Evolutionary conservation across 2,329 filamentous ascomycete species (phyloP).

Genomic region (Parascedosporium putredinis): DNA sequence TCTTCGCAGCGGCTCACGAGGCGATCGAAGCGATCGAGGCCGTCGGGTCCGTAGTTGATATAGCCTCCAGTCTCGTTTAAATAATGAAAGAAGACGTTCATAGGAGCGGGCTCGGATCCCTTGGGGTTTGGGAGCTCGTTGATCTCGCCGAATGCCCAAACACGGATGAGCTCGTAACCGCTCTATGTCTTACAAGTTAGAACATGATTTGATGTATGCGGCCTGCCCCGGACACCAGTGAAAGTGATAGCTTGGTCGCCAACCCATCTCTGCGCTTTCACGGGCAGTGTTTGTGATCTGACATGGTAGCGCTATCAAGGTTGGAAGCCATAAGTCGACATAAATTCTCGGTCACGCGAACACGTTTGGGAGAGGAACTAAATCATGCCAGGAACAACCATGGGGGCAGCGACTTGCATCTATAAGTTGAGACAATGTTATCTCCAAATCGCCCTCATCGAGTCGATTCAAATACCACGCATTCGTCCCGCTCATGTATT

Average conservation of each 20-base stretch:
- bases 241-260: too few relatives aligned
- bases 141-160: conserved; percentile 43
- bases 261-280: too few relatives aligned
- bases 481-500: conserved; percentile 3
- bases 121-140: conserved; percentile 34
- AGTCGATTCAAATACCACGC: conserved; percentile 6
- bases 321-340: too few relatives aligned
- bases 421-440: neutral
- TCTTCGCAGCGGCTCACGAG: neutral
- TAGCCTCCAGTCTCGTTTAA: conserved; percentile 38
- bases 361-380: too few relatives aligned
- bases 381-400: too few relatives aligned
- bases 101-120: conserved; percentile 24
- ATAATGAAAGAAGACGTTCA: conserved; percentile 41
- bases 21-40: conserved; percentile 26
- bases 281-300: too few relatives aligned
- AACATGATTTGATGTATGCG: too few relatives aligned
- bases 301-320: too few relatives aligned
- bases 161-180: conserved; percentile 45
- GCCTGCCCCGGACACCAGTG: too few relatives aligned
- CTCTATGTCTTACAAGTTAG: conserved; percentile 22
- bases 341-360: too few relatives aligned
- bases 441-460: neutral
- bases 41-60: conserved; percentile 54
- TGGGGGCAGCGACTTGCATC: neutral